Evolutionary conservation across 345 rosid genomes (phyloP).

Genomic region (Eucalyptus melliodora): DNA sequence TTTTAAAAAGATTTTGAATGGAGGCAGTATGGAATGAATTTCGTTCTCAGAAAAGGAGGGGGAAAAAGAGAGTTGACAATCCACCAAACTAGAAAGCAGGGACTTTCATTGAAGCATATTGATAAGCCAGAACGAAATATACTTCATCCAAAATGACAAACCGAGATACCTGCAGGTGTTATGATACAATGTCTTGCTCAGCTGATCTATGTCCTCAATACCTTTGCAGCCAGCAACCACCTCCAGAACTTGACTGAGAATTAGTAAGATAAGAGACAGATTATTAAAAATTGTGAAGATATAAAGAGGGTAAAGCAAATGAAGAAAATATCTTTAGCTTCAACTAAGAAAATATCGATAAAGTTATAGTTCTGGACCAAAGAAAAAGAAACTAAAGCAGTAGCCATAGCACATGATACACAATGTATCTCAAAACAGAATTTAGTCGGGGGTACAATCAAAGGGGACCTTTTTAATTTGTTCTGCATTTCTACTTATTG

Average conservation of each 20-base stretch:
- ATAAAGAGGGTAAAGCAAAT: not conserved
- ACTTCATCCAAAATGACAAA: not conserved
- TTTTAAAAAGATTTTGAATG: not conserved
- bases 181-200: constrained; percentile 65
- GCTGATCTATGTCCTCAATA: constrained; percentile 39
- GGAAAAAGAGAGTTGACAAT: not conserved
- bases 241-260: constrained; percentile 84
- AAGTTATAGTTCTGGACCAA: not conserved
- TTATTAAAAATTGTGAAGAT: not conserved
- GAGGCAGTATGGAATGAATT: not conserved
- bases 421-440: not conserved
- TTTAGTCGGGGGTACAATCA: not conserved
- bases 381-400: not conserved
- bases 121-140: not conserved
- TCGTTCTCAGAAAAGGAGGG: not conserved
- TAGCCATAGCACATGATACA: not conserved
- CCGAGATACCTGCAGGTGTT: constrained; percentile 73
- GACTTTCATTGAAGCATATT: not conserved
- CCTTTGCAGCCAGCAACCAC: constrained; percentile 89
- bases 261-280: not conserved
- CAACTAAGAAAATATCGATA: not conserved
- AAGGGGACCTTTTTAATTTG: not conserved
- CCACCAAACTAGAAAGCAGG: not conserved
- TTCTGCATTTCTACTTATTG: not conserved
- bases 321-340: not conserved